Evolutionary conservation across 108 stramenopile species (phyloP), one percentile per base, ranked within the genome.

Genomic region (Stephanodiscus triporus): DNA sequence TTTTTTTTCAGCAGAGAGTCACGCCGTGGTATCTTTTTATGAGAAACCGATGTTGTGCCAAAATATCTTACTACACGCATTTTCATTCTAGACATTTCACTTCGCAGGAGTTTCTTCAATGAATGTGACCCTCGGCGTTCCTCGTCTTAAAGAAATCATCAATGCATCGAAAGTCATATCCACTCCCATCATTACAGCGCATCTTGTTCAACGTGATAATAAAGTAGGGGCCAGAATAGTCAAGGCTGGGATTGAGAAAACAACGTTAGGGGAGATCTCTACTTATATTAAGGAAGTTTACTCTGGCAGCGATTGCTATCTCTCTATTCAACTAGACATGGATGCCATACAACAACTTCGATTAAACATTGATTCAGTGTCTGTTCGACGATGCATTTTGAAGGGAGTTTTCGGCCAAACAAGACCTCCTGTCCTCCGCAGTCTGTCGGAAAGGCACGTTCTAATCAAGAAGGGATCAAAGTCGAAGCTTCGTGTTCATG

Each of bases 61-160:
- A 84, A 29, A 50, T 36, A 47, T 30, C 17, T 53, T 19, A 19
- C 0, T 32, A 2, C 10, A 4, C 50, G 13, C n/a, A 64, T 50
- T n/a, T 64, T 23, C 50, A 48, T 24, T 30, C 9, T 22, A 92
- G 77, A 98, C 98, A 4, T 98, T 99, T 62, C 99, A 99, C 74
- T 99, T 99, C 71, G 97, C 97, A 30, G 99, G 99, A 24, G 98
- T 99, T n/a, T 98, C 98, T 55, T 93, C 91, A 24, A 99, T 99
- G 99, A 98, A 99, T 83, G 99, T 99, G 1, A 99, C 99, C 2
- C 91, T 99, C 24, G 99, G 99, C 36, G 99, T 99, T 66, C 99
- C 99, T 24, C 95, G 99, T 9, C 68, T 99, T 40, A 97, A 97
- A 78, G 99, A 99, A 82, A 99, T 99, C 72, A 99, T 99, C 77